Evolutionary conservation across 495 filamentous ascomycete genomes (phyloP), one percentile per base, ranked within the genome.

Genomic region (Neurospora hispaniola): DNA sequence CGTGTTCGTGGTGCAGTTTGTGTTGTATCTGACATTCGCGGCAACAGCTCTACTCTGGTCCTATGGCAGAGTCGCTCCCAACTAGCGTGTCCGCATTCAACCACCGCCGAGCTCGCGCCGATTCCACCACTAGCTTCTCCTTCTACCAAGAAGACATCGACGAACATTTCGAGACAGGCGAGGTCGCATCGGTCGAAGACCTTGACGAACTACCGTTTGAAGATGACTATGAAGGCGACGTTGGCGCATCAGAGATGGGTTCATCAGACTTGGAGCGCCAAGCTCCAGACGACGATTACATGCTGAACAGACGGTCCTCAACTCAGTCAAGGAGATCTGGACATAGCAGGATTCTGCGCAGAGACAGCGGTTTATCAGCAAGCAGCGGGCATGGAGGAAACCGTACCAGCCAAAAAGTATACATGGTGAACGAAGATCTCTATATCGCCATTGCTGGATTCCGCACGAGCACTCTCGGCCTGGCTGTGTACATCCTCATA

Each of bases 381-480:
- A 81, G 81, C 4, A 90, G 89, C 73, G 85, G 86, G n/a, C 85
- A 85, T 76, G 86, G 85, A 38, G 87, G 85, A 1, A 85, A 86
- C 70, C 85, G 92, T 48, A 81, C 84, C 48, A 95, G 87, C 75
- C 96, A 99, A 77, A 98, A 97, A 81, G 87, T 98, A 14, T 93
- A 97, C 79, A 94, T 99, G 80, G 84, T 89, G 41, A 96, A 92
- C 42, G 96, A 99, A 82, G 96, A 99, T 79, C 84, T 98, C 70
- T 97, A 93, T 0, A 92, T 97, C 74, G 94, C 93, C 62, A 90
- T 98, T 76, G 91, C 96, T 23, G 96, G 96, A 0, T 99, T 98
- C 79, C 89, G 86, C 39, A 98, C 93, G 5, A 93, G 89, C 72
- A 75, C 80, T 10, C 42, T 88, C 41, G 94, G 94, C 4, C 90